phyloP scores from a whole-genome alignment of 257 asterid genomes.

The Capsicum pubescens region DNA sequence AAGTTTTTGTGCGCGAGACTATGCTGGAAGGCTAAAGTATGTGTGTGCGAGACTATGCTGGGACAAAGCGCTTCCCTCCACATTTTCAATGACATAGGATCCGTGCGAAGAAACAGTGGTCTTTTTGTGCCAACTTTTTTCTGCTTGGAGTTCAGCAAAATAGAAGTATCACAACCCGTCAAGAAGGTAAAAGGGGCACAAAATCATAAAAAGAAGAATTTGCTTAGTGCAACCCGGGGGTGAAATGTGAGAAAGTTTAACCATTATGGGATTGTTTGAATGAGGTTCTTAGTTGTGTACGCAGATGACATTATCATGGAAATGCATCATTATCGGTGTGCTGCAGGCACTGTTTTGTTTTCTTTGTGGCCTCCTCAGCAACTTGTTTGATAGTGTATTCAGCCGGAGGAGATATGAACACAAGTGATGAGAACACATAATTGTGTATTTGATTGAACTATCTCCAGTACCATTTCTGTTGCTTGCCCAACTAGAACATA shows the following conservation, averaged over 20 bases:
- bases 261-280: not conserved
- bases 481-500: not conserved
- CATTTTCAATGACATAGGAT: constrained; percentile 62
- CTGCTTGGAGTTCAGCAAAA: constrained; percentile 60
- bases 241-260: not conserved
- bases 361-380: constrained; percentile 48
- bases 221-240: not conserved
- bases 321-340: constrained; percentile 71
- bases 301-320: constrained; percentile 75
- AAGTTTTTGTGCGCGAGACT: constrained; percentile 72
- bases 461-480: not conserved
- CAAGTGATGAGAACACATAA: not conserved
- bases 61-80: constrained; percentile 68
- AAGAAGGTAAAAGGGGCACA: not conserved
- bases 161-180: constrained; percentile 75
- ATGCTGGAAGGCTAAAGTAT: not conserved
- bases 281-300: constrained; percentile 38
- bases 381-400: constrained; percentile 51
- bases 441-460: too few relatives aligned
- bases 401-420: constrained; percentile 48
- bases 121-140: constrained; percentile 66
- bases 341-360: constrained; percentile 65
- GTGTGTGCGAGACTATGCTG: not conserved
- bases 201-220: not conserved
- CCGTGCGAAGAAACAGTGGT: constrained; percentile 66